Conservation (phyloP, 495 filamentous ascomycete species). For the Podospora anserina region DNA sequence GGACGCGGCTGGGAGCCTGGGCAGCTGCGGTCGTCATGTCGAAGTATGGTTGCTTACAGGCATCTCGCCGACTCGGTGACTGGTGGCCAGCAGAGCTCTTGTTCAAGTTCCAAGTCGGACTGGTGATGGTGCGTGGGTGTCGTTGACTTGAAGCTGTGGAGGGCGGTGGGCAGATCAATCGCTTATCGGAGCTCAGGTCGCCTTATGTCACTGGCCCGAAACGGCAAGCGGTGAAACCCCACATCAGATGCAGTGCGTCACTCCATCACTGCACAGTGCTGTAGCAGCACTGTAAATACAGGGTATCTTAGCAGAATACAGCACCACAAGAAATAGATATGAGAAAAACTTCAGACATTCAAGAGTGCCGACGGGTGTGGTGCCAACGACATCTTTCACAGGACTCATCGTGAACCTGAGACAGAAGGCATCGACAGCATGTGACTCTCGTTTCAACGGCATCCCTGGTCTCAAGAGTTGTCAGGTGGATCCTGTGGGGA, state of each 20-base stretch:
- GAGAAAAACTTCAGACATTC: too few relatives aligned
- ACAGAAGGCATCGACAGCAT: neutral
- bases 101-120: neutral
- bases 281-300: neutral
- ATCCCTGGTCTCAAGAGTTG: neutral
- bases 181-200: slow-evolving; percentile 19
- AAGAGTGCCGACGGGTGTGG: too few relatives aligned
- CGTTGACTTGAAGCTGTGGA: neutral
- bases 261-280: neutral
- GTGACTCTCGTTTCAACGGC: neutral
- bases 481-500: neutral
- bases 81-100: slow-evolving; percentile 8
- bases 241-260: neutral
- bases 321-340: too few relatives aligned
- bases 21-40: slow-evolving; percentile 30
- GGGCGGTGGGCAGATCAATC: slow-evolving; percentile 12
- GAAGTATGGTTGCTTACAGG: neutral
- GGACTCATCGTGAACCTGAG: neutral
- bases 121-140: neutral
- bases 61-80: slow-evolving; percentile 5
- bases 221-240: slow-evolving; percentile 28
- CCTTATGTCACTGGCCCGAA: slow-evolving; percentile 16
- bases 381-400: neutral
- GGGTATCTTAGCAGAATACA: neutral
- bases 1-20: slow-evolving; percentile 25